Conservation (phyloP, 1,284 basidiomycete species). For the Bondarzewia mesenterica region DNA sequence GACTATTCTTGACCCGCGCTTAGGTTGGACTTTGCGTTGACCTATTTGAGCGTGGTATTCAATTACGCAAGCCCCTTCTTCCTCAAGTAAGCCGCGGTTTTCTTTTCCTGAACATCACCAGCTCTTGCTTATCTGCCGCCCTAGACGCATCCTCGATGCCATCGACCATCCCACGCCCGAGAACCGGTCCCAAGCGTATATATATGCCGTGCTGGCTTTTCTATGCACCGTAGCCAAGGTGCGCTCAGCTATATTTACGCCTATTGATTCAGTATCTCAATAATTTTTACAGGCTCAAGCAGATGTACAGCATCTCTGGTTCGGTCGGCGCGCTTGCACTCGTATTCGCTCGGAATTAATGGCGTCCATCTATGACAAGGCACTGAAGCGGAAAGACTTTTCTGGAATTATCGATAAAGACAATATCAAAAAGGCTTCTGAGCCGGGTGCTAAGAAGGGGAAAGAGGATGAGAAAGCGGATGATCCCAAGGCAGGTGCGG, state of each 20-base stretch:
- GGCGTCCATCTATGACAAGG: constrained; percentile 85
- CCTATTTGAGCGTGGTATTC: constrained; percentile 55
- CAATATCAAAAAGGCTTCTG: constrained; percentile 18
- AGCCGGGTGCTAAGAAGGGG: constrained; percentile 15
- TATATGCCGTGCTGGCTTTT: constrained; percentile 66
- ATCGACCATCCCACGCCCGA: constrained; percentile 32
- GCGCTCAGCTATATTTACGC: background rate
- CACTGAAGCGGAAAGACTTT: constrained; percentile 78
- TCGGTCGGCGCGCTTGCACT: constrained; percentile 61
- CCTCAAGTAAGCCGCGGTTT: constrained; percentile 27
- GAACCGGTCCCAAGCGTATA: constrained; percentile 53
- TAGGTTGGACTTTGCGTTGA: constrained; percentile 55
- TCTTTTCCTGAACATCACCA: too few relatives aligned
- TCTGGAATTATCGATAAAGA: constrained; percentile 63
- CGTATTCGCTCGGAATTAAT: constrained; percentile 70
- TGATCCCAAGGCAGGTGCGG: constrained; percentile 60
- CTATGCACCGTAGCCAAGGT: constrained; percentile 47
- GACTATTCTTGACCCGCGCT: constrained; percentile 1
- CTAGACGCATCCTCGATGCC: constrained; percentile 45
- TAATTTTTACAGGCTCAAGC: constrained; percentile 38
- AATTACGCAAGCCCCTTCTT: constrained; percentile 67
- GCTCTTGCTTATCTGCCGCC: background rate
- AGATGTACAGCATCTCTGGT: constrained; percentile 77
- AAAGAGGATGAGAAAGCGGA: constrained; percentile 35
- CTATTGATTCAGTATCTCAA: constrained; percentile 8